Base-by-base conservation (phyloP, 2,329 filamentous ascomycete species). In the Aspergillus sp. region DNA sequence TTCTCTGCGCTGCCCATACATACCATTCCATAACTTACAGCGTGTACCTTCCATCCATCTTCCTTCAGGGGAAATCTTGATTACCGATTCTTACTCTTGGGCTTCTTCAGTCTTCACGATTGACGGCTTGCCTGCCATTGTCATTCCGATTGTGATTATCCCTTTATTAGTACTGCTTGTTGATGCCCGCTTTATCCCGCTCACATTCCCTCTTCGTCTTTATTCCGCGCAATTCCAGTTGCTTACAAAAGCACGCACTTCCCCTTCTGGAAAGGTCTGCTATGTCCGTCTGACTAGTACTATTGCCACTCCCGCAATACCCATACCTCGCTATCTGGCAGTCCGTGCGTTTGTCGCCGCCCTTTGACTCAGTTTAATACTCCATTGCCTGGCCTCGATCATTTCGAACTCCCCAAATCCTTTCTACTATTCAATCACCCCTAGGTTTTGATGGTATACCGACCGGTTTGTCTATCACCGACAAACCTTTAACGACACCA, bases 261-360 rank as follows among this genome's bases (percentile, higher is more conserved):
- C 55, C 43, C 35, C 52, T 54, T 59, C 46, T 47, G 44, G 59
- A 33, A 59, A 44, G 55, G 50, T 54, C 49, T 58, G 57, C 53
- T 48, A 61, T 61, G 58, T 48, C 15, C 14, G 62, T 53, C 62
- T 62, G 64, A 66, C 64, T 31, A 11, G 9, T 56, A 66, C 64
- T 31, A 11, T 31, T 56, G 62, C 62, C 63, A 60, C 63, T 56
- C 53, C 33, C 60, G 50, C 59, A 52, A 27, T 41, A 59, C 51
- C 53, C 53, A 27, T 60, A 17, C 17, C 17, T 17, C 56, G 43
- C 56, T n/a, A 44, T 58, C 55, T 25, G 37, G 52, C 47, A 43
- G 41, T 31, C 45, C 21, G 47, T 53, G 52, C 56, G 52, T 55
- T 55, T 57, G 59, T 55, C 58, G 52, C 52, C 51, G 27, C 27